Evolutionary conservation across 1,139 yeast genomes (phyloP), one percentile per base, ranked within the genome.

Genomic region (Yamadazyma sp.): DNA sequence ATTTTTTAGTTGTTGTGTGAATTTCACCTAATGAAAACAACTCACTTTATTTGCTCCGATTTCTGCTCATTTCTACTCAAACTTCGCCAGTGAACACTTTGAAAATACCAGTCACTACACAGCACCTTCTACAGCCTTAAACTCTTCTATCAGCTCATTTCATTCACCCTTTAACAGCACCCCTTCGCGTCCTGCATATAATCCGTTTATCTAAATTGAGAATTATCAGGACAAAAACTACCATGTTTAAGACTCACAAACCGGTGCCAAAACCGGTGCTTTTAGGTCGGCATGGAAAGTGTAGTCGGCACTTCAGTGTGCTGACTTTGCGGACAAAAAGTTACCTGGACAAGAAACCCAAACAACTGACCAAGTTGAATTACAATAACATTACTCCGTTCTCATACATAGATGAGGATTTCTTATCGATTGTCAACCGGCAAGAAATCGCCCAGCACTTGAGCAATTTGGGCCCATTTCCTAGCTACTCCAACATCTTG

Each of bases 401-500:
- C 24, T 57, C 64, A 2, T 61, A 60, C 30, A 58, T 61, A 12
- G 64, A 62, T 33, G 64, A 59, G 23, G 70, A 64, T 35, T 62
- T 62, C 32, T 51, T 64, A 33, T 61, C 67, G 4, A 47, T 53
- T 8, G 49, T 62, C 25, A 61, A 62, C 44, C 60, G 63, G 35
- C 61, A 64, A 42, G 67, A 67, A 37, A 64, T 70, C n/a, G 73
- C 74, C 7, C 56, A 64, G 35, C 69, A 67, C 40, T 51, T 70
- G 37, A 48, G 59, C 34, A 64, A 70, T 40, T 52, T 71, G 30
- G 74, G 75, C 3, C 74, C 76, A 3, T 71, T 62, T 45, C 76
- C 77, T 3, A 54, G 67, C 4, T 67, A 68, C 42, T 68, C 75
- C 39, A 64, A 57, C 42, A 70, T 72, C 33, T 50, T 77, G 31